Base-by-base conservation (phyloP, 2,329 filamentous ascomycete genomes). In the Nannizziopsis arthrosporioides region DNA sequence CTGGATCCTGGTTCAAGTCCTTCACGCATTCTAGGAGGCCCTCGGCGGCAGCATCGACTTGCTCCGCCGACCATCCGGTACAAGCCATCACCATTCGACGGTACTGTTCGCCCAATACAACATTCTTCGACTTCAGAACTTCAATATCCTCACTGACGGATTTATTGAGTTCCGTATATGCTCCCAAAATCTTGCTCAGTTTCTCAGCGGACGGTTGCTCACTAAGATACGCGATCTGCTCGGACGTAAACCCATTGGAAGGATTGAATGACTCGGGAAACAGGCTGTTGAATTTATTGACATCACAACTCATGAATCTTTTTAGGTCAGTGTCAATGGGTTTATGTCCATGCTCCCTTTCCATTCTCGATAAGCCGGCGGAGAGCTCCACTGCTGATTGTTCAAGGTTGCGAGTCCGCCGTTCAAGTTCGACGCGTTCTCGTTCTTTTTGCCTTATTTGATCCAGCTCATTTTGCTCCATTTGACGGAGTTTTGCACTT, bases 41-140 rank as follows among this genome's bases (percentile, higher is more conserved):
- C 45, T 87, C 85, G 0, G 95, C 73, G 44, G 88, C 77, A 49
- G 78, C 77, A 57, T 96, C 92, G 11, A 96, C 84, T 50, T 86
- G 78, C 7, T 75, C 74, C 53, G 93, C 87, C 0, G 79, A 75
- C 31, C 89, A 84, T 7, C 80, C 81, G 0, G 88, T 94, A 62
- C 90, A 95, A 10, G 95, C 71, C 47, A 84, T 81, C 18, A 98
- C 87, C 27, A 96, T 85, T 55, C 83, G 84, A 19, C 88, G 78
- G 63, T 95, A 95, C 66, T 92, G 87, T 55, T 83, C 74, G 60
- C 94, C 90, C 2, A 94, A 74, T 47, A 94, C 88, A 3, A 81
- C 82, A 57, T 86, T 90, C 51, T 85, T 81, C 27, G 82, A 81
- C 62, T 86, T 82, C 7, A 98, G 74, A 5, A 76, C 76, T 14